Evolutionary conservation across 495 filamentous ascomycete genomes (phyloP).

Genomic region (Aspergillus leporis): DNA sequence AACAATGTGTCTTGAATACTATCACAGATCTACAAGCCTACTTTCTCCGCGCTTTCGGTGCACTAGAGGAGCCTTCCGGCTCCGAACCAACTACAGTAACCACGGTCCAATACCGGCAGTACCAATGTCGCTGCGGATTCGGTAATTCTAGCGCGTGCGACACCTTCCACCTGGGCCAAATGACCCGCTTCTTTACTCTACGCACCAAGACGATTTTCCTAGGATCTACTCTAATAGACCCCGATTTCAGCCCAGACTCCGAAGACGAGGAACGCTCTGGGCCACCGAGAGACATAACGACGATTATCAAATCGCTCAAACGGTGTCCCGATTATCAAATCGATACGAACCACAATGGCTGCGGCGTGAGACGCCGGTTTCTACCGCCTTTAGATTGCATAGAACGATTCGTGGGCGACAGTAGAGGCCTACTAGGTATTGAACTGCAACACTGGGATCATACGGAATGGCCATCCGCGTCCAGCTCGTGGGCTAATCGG

Average conservation of each 20-base stretch:
- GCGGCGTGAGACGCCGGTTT: slow-evolving; percentile 68
- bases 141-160: slow-evolving; percentile 76
- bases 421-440: slow-evolving; percentile 67
- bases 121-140: slow-evolving; percentile 76
- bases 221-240: slow-evolving; percentile 48
- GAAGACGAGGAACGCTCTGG: slow-evolving; percentile 22
- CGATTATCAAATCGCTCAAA: slow-evolving; percentile 55
- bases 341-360: slow-evolving; percentile 73
- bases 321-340: slow-evolving; percentile 77
- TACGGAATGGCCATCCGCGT: slow-evolving; percentile 11
- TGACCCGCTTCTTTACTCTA: slow-evolving; percentile 72
- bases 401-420: slow-evolving; percentile 64
- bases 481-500: slow-evolving; percentile 30
- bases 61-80: slow-evolving; percentile 32
- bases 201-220: slow-evolving; percentile 49
- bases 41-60: slow-evolving; percentile 67
- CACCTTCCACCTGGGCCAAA: slow-evolving; percentile 83
- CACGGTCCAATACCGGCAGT: slow-evolving; percentile 28
- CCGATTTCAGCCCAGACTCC: slow-evolving; percentile 27
- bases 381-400: slow-evolving; percentile 69
- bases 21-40: slow-evolving; percentile 74
- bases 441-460: slow-evolving; percentile 41
- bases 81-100: slow-evolving; percentile 18
- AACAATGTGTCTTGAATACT: slow-evolving; percentile 70
- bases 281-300: slow-evolving; percentile 44